Evolutionary conservation across 2,329 filamentous ascomycete genomes (phyloP), one percentile per base, ranked within the genome.

Genomic region (Didymella pinodella): DNA sequence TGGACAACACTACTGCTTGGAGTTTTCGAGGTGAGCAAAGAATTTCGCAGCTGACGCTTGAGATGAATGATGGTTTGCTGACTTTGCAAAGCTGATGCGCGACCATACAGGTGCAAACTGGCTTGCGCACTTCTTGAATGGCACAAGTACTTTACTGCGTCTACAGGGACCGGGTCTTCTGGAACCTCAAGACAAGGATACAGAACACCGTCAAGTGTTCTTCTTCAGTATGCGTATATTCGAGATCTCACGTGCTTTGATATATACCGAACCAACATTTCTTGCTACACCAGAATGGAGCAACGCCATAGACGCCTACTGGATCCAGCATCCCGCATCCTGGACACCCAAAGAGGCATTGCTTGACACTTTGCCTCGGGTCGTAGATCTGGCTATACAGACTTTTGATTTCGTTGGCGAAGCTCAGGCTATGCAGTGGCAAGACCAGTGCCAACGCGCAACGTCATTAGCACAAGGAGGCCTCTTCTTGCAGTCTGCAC

Each of bases 1-100:
- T 72, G 69, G 69, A 66, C 65, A 11, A 72, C 69, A 3, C 67
- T 72, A 26, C 44, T 72, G 8, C 48, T 72, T 6, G 68, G 69
- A 0, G 38, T 72, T 1, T 71, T 72, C 32, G 69, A 72, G 57
- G 69, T 71, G 59, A 47, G 56, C 14, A 41, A 10, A 18, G 0
- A 22, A 29, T 16, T 20, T 6, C n/a, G 8, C 6, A 31, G 14
- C 10, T 22, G 11, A 41, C 6, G n/a, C 2, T 20, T 31, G 7
- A 22, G 12, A 22, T 3, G n/a, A 8, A 20, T 4, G 10, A 14
- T 2, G 14, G 6, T 18, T n/a, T 31, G 14, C 46, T 51, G 2
- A 57, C 3, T 10, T 7, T 11, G 8, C 20, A 41, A 26, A 73
- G 70, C 50, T 72, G 26, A 73, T 71, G 69, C 68, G 65, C 14